These are phyloP conservation scores for Lasiodiplodia sp. DNA, from an alignment of 2,329 filamentous ascomycete species.

Conservation along the genomic window DNA sequence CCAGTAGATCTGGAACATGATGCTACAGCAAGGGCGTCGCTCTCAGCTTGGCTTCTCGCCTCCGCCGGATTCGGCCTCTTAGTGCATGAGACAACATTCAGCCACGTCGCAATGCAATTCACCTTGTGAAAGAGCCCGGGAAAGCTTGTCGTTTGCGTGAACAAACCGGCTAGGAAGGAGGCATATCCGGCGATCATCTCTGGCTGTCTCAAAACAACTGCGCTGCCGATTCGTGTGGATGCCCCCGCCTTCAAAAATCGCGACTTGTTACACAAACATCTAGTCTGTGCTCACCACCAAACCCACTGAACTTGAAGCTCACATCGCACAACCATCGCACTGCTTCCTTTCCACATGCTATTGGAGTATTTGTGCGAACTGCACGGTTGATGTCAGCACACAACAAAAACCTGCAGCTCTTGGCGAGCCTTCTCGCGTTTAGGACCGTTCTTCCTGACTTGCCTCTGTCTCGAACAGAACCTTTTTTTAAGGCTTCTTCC, in stretches of 20 bases:
- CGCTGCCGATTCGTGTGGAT: not conserved
- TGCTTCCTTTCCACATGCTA: not conserved
- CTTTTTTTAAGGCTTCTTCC: not conserved
- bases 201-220: not conserved
- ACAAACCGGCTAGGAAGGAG: not conserved
- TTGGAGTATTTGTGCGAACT: not conserved
- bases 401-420: not conserved
- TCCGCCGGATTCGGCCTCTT: conserved; percentile 4
- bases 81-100: not conserved
- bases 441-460: not conserved
- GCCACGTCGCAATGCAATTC: conserved; percentile 1
- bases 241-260: not conserved
- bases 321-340: not conserved
- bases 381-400: not conserved
- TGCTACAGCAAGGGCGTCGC: conserved; percentile 2
- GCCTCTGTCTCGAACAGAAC: not conserved
- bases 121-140: conserved; percentile 3
- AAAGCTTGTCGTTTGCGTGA: conserved; percentile 26
- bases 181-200: not conserved
- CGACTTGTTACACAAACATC: too few species aligned
- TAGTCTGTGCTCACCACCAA: not conserved
- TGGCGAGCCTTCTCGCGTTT: not conserved
- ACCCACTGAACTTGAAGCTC: not conserved
- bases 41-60: not conserved
- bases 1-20: not conserved